Base-by-base conservation (phyloP, 441 rosid genomes). In the Aquilaria agallochum region DNA sequence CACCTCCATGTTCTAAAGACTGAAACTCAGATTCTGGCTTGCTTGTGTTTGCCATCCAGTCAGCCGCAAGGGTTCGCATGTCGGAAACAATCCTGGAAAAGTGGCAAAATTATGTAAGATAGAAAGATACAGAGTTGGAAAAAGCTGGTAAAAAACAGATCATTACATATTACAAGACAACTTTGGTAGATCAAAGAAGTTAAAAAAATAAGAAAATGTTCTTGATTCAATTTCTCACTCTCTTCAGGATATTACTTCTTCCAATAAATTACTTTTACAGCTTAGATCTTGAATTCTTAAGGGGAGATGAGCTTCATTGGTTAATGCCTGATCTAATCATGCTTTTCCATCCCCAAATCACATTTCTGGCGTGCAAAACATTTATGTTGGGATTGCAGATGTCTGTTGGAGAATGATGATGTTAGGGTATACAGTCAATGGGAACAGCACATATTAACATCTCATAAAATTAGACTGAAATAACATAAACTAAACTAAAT, bases 21-120 rank as follows among this genome's bases (percentile, higher is more conserved):
- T 85, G 99, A 72, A 80, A 68, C 52, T 90, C 96, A 55, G 86
- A 68, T 69, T 92, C 98, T 10, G 98, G 77, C 82, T 80, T 90
- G 83, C 72, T 89, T 48, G 94, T 87, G 72, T 92, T 95, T 74
- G 99, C 98, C 99, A 95, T 92, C 99, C 99, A 95, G 77, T 95
- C 99, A 48, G 99, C 99, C 52, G 99, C 92, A 75, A 95, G 98
- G 60, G 99, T 95, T 78, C 99, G 85, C 99, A 95, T 92, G 78
- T 95, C 99, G 58, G 98, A 95, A 68, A 95, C 96, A 75, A 95
- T 92, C 97, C 99, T 92, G 89, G 88, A 76, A 79, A 79, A 65
- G 50, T 60, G 63, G 66, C 68, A 77, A 60, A 65, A 46, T 5
- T 50, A 71, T 47, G 59, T 44, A 64, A 55, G 13, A 65, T 48